A percentile compares a stretch with the other conserved stretches of the same genome.
These are phyloP conservation scores for Acrocalymma vagum DNA, from an alignment of 2,329 filamentous ascomycete species.

Conservation along the genomic window DNA sequence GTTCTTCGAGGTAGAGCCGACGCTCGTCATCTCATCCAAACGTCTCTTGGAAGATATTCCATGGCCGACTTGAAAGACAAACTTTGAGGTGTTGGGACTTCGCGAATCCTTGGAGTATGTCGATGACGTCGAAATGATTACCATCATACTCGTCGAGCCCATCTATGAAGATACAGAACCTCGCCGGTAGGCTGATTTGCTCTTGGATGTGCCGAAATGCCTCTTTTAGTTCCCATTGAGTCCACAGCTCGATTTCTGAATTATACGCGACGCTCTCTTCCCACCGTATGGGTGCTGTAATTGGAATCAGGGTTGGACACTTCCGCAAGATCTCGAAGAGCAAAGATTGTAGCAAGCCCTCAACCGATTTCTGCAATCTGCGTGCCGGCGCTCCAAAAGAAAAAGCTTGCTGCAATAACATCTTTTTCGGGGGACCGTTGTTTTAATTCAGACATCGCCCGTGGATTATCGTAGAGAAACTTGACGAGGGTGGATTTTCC, in stretches of 20 bases:
- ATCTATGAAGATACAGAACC: constrained; percentile 28
- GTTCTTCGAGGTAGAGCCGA: constrained; percentile 1
- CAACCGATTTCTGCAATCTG: constrained; percentile 24
- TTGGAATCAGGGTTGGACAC: constrained; percentile 3
- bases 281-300: constrained; percentile 4
- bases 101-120: constrained; percentile 11
- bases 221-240: constrained; percentile 2
- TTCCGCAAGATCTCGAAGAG: constrained; percentile 23
- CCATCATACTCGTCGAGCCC: constrained; percentile 25
- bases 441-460: no score
- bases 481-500: constrained; percentile 46
- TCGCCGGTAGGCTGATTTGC: not conserved
- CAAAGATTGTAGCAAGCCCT: constrained; percentile 26
- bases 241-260: constrained; percentile 2
- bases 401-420: constrained; percentile 28
- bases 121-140: constrained; percentile 17
- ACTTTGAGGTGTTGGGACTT: constrained; percentile 20
- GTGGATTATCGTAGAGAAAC: constrained; percentile 30
- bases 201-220: constrained; percentile 1
- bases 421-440: no score
- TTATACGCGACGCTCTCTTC: not conserved
- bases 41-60: constrained; percentile 13
- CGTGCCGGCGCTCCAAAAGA: constrained; percentile 39
- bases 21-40: constrained; percentile 1
- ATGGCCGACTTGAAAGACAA: constrained; percentile 29